phyloP scores from a whole-genome alignment of 192 early-diverging fungal genomes.

The Phycomyces nitens region DNA sequence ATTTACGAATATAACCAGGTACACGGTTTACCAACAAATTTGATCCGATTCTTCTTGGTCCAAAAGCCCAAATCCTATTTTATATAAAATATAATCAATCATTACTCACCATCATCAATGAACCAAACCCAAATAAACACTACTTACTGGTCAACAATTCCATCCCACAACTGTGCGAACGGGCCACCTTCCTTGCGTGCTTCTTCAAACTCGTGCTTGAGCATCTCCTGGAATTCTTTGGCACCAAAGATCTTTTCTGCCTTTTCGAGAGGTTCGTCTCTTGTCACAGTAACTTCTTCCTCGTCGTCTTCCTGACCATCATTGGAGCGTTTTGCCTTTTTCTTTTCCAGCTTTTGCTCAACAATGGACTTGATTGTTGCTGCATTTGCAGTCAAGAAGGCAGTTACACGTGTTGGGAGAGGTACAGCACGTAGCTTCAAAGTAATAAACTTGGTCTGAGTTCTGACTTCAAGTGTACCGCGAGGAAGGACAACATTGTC shows the following conservation, averaged over 20 bases:
- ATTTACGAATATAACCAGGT: slow-evolving; percentile 44
- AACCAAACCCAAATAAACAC: slow-evolving; percentile 4
- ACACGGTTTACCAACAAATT: slow-evolving; percentile 75
- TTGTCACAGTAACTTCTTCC: slow-evolving; percentile 6
- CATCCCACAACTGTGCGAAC: slow-evolving; percentile 42
- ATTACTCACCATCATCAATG: no score
- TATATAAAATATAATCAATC: background rate
- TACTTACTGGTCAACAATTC: slow-evolving; percentile 47
- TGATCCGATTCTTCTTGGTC: slow-evolving; percentile 75
- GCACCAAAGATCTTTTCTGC: slow-evolving; percentile 15
- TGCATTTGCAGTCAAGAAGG: slow-evolving; percentile 51
- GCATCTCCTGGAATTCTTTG: slow-evolving; percentile 36
- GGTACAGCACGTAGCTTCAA: slow-evolving; percentile 68
- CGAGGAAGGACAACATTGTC: slow-evolving; percentile 47
- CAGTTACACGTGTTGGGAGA: slow-evolving; percentile 59
- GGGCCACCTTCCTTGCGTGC: slow-evolving; percentile 41
- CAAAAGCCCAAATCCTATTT: slow-evolving; percentile 75
- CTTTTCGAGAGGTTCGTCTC: background rate
- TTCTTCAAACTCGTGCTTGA: slow-evolving; percentile 45
- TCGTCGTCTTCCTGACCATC: slow-evolving; percentile 22
- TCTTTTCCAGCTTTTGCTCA: slow-evolving; percentile 40
- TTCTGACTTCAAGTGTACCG: slow-evolving; percentile 60
- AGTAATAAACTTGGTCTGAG: slow-evolving; percentile 55
- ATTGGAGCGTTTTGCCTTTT: slow-evolving; percentile 22
- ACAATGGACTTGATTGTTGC: slow-evolving; percentile 52